Base-by-base conservation (phyloP, 495 filamentous ascomycete genomes). In the Sabuloglossum arenarium region DNA sequence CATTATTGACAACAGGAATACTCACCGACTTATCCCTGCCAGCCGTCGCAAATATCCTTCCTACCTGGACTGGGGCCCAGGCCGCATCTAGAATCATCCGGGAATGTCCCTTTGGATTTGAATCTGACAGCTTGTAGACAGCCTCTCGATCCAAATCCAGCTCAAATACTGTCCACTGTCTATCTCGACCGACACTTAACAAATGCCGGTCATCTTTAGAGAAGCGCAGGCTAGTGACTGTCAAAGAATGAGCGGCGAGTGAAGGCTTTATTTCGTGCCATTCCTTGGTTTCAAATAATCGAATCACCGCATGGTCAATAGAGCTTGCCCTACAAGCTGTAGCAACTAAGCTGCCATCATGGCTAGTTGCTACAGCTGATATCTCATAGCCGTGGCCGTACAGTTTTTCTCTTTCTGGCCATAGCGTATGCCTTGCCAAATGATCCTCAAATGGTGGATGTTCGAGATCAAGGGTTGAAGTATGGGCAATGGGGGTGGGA, bases 381-480 rank as follows among this genome's bases (percentile, higher is more conserved):
- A 99, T 91, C 67, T 99, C 91, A 70, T 94, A 94, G n/a, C 91
- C 91, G 69, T 99, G 91, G 6, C 91, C 91, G 66, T 99, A 99
- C 5, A 99, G 78, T 68, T 99, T 99, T 65, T 97, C 91, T 42
- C 78, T 79, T 61, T 99, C 91, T 0, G 91, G 91, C 88, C 88
- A 99, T 27, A 99, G 75, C 2, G 89, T 94, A 62, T 94, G 82
- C 8, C 91, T 80, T 31, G 86, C 80, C 14, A 99, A 77, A 56
- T 85, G 80, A 61, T 97, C 90, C 65, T 99, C 91, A 19, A 86
- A 70, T 1, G 91, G 89, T 23, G 93, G 93, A 59, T 84, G 76
- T 39, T 75, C 66, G 54, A 79, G 70, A 37, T 70, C 65, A 0
- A 75, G 60, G 4, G 68, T 62, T 54, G 56, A 65, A 53, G 61